Evolutionary conservation across 768 basidiomycete species (phyloP), one percentile per base, ranked within the genome.

Genomic region (Boletus subcaerulescens): DNA sequence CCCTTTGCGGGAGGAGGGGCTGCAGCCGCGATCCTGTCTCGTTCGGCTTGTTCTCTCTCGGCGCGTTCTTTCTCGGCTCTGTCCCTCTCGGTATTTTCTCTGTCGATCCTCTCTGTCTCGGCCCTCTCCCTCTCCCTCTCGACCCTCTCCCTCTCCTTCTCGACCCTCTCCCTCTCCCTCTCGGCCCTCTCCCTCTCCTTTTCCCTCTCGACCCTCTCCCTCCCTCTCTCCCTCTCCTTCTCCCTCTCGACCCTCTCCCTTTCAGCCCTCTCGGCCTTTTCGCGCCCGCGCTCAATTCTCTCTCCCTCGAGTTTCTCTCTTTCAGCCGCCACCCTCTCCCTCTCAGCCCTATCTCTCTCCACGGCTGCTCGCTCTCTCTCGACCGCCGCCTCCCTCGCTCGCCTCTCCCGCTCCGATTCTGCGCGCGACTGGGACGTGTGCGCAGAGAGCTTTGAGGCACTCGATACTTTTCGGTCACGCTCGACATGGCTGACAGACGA

Each of bases 361-460:
- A 40, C 17, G 11, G 51, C 51, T 5, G 35, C 58, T 4, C 61
- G 45, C n/a, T 67, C 65, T 45, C 63, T 45, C 48, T 65, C 31
- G 32, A 38, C 60, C 15, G 29, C 60, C 58, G 32, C 60, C 58
- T 57, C 65, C 52, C 61, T 61, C 4, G 66, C 48, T 13, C 63
- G 59, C 45, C 57, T 62, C 51, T 71, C 70, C 55, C 63, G 66
- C 31, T 62, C 60, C 15, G 55, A 61, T 17, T 62, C 60, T 15
- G 53, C 12, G 50, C 64, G 62, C 2, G 58, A 49, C 46, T 61
- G 61, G 6, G 65, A 64, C 1, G 52, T 2, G 40, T 61, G 56
- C 46, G 60, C 83, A 69, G 54, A 75, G 60, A 61, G 29, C 24
- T 56, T 70, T 26, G 70, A 70, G 2, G 68, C 46, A n/a, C 55